Evolutionary conservation across 129 eudicot species (phyloP), one percentile per base, ranked within the genome.

Genomic region (Lonicera japonica): DNA sequence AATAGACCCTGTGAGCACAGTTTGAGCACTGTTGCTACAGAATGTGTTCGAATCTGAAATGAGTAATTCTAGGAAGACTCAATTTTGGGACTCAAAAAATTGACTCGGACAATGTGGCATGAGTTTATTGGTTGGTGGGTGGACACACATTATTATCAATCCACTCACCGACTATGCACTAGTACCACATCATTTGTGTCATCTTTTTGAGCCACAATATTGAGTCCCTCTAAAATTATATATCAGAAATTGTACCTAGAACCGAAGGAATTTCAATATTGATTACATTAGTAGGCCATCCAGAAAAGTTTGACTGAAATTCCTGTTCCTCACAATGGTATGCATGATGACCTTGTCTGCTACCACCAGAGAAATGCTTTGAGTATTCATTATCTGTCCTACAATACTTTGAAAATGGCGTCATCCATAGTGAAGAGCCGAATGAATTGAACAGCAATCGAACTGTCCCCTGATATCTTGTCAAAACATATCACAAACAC

Each of bases 401-500:
- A 75, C 98, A 91, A 66, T 91, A 73, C 75, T 80, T 74, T 76
- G 98, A 87, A 84, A 82, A 84, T 56, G 98, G 98, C 76, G 80
- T 16, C 95, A 91, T 82, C 98, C 98, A 91, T 60, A 84, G 55
- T 21, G 95, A 77, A 79, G 98, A 91, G 29, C 90, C 96, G 80
- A 91, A 91, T 73, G 98, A 79, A 79, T 87, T 91, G 84, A 80
- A 91, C 98, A 91, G 78, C 87, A 87, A 69, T 19, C 98, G 96
- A 64, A 96, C 95, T 66, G 98, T 91, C 71, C 98, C 98, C 98
- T 91, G 90, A 54, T 61, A 75, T 73, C 67, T 76, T 74, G 66
- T 66, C 74, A 85, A 73, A 75, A 67, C 65, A 58, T 71, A 65
- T 78, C 19, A 76, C 24, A 20, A 60, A 56, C 47, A 57, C 58